Conservation (phyloP, 1,284 basidiomycete genomes). For the Ustilago hordei region DNA sequence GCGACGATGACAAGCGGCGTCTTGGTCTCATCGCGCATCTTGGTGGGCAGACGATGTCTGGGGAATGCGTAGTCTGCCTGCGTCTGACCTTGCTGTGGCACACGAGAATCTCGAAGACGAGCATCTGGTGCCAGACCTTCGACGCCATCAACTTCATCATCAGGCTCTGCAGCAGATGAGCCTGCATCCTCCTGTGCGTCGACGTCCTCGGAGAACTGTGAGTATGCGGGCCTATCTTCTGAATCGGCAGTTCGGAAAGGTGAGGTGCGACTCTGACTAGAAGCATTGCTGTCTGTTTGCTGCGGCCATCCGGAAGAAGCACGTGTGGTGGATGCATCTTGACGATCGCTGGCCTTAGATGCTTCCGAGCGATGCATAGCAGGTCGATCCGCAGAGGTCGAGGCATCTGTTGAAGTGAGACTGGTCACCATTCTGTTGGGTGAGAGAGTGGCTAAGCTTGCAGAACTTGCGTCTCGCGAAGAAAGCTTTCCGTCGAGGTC, state of each 20-base stretch:
- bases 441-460: constrained; percentile 42
- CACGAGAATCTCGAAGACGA: constrained; percentile 29
- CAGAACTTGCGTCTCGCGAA: constrained; percentile 38
- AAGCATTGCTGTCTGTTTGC: constrained; percentile 12
- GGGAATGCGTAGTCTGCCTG: constrained; percentile 66
- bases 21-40: constrained; percentile 66
- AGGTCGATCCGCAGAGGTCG: constrained; percentile 4
- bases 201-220: constrained; percentile 47
- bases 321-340: not conserved
- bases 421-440: constrained; percentile 17
- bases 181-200: constrained; percentile 51
- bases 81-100: constrained; percentile 57
- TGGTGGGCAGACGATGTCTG: constrained; percentile 62
- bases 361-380: not conserved
- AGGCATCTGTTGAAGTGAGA: constrained; percentile 15
- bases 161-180: constrained; percentile 43
- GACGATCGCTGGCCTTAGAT: not conserved
- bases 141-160: constrained; percentile 57
- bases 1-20: constrained; percentile 71
- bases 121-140: constrained; percentile 15
- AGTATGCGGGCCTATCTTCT: constrained; percentile 45
- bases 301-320: constrained; percentile 7
- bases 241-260: not conserved
- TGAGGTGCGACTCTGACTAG: constrained; percentile 16
- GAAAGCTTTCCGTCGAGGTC: constrained; percentile 45